Percentiles rank a stretch among this genome's conserved stretches.
Evolutionary conservation across 2,329 filamentous ascomycete genomes (phyloP).

Genomic region (Basipetospora chlamydospora): DNA sequence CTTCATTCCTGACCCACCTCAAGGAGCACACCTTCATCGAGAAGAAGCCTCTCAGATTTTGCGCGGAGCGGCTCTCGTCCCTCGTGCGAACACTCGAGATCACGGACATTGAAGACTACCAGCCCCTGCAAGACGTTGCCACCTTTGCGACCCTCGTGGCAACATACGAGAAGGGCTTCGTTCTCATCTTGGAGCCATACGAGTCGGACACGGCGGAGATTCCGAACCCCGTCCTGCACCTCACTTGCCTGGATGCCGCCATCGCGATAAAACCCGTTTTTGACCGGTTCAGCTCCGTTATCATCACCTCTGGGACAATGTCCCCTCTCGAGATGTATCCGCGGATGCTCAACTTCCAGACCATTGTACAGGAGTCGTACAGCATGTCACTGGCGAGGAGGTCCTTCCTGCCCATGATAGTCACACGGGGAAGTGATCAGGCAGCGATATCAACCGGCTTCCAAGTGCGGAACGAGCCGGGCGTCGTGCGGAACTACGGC

Average conservation of each 20-base stretch:
- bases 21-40: conserved; percentile 97
- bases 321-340: conserved; percentile 98
- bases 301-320: conserved; percentile 95
- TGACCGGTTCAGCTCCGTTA: conserved; percentile 92
- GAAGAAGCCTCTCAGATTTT: conserved; percentile 86
- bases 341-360: conserved; percentile 89
- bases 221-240: conserved; percentile 91
- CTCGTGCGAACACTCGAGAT: conserved; percentile 89
- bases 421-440: conserved; percentile 89
- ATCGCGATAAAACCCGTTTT: conserved; percentile 98
- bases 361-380: conserved; percentile 93
- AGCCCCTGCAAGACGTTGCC: conserved; percentile 90
- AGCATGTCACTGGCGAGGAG: conserved; percentile 86
- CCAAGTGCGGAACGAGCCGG: conserved; percentile 87
- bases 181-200: conserved; percentile 92
- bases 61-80: conserved; percentile 85
- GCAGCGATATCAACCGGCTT: conserved; percentile 87
- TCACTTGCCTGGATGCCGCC: conserved; percentile 90
- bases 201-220: conserved; percentile 93
- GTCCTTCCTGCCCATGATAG: conserved; percentile 97
- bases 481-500: conserved; percentile 94
- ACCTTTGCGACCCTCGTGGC: conserved; percentile 93
- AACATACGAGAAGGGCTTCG: conserved; percentile 92
- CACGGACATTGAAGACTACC: conserved; percentile 95
- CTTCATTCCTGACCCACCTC: conserved; percentile 82